These are phyloP conservation scores for Taphrina populina DNA, from an alignment of 1,139 yeast genomes.

Conservation along the genomic window DNA sequence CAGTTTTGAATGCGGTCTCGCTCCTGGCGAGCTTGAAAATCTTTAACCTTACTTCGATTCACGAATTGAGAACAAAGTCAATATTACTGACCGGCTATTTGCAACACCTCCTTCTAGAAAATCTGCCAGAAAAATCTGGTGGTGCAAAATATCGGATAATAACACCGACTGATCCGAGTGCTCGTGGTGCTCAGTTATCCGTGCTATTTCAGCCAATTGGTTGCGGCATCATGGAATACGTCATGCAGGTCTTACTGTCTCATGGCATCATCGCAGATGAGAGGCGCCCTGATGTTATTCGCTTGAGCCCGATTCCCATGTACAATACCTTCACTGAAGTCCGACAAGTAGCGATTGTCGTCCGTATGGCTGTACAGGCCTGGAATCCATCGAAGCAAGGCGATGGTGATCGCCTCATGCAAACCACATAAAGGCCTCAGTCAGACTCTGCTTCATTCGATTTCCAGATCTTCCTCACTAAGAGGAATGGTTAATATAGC, in stretches of 20 bases:
- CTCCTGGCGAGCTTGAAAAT: slow-evolving; percentile 64
- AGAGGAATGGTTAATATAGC: slow-evolving; percentile 80
- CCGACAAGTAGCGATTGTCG: slow-evolving; percentile 1
- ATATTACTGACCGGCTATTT: slow-evolving; percentile 59
- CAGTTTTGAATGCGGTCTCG: slow-evolving; percentile 77
- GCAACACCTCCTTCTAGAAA: slow-evolving; percentile 52
- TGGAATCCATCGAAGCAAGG: slow-evolving; percentile 10
- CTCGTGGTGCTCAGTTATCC: slow-evolving; percentile 82
- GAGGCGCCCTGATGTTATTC: slow-evolving; percentile 80
- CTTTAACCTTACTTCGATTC: slow-evolving; percentile 60
- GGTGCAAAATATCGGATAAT: slow-evolving; percentile 56
- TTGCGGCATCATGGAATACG: slow-evolving; percentile 61
- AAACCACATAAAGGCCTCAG: background rate
- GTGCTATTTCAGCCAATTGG: slow-evolving; percentile 59
- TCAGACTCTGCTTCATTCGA: background rate
- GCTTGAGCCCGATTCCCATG: slow-evolving; percentile 80
- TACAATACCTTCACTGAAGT: slow-evolving; percentile 77
- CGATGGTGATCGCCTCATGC: background rate
- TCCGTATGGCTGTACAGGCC: background rate
- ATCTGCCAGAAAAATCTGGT: background rate
- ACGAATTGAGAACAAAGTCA: slow-evolving; percentile 57
- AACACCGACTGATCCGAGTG: slow-evolving; percentile 60
- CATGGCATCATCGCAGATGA: slow-evolving; percentile 80
- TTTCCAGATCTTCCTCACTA: slow-evolving; percentile 65
- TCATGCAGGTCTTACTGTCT: slow-evolving; percentile 52